Evolutionary conservation across 768 basidiomycete genomes (phyloP), one percentile per base, ranked within the genome.

Genomic region (Clitopilus passeckerianus): DNA sequence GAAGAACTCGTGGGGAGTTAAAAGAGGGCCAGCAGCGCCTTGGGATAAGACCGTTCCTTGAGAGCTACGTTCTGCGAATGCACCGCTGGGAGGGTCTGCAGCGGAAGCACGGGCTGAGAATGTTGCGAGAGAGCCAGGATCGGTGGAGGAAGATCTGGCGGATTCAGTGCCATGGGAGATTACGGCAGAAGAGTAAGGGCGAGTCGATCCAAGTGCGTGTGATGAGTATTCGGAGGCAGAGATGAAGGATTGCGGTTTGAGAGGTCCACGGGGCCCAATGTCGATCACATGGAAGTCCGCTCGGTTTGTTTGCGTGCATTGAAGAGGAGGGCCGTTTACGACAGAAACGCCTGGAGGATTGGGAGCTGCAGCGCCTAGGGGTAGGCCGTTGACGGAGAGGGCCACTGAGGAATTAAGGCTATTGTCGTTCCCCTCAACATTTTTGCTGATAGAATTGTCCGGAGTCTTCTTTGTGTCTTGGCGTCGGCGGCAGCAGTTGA

Each of bases 1-100:
- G 59, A 62, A 65, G 56, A 66, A 65, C 41, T 66, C 64, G 54
- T 63, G 60, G 5, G 63, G 56, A 14, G 67, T 55, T 8, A 59
- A 53, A 24, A 59, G 55, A 14, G 64, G 53, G 27, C 65, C 37
- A 15, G 41, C n/a, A 6, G 9, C 37, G 5, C 27, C n/a, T 5
- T 53, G 57, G 7, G 34, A 1, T 1, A 44, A 50, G 9, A 58
- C 43, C 41, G 14, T 18, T 1, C 46, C 43, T 12, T 30, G 22
- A 10, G 59, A 52, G 14, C 35, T 5, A 0, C 43, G 41, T 20
- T n/a, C 46, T 33, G 43, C 20, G 23, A 43, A 53, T 54, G 34
- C 24, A 9, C 37, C 10, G 10, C 22, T 12, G 15, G 60, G 60
- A 15, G 64, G 58, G 8, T 16, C 12, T 12, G 60, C 50, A 14